Base-by-base conservation (phyloP, 768 basidiomycete species). In the Mycena floridula region DNA sequence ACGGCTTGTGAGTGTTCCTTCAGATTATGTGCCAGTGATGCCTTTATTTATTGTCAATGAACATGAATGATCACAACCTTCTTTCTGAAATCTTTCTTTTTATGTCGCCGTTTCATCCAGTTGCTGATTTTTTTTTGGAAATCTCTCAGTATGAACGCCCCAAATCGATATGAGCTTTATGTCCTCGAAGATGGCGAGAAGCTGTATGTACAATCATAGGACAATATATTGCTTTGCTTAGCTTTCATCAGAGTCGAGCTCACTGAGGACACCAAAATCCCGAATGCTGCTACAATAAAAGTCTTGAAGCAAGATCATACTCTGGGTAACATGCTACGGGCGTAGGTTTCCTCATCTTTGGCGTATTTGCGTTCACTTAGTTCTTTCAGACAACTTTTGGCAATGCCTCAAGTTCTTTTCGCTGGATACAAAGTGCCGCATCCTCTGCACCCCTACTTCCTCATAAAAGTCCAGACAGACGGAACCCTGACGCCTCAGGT, bases 401-500 rank as follows among this genome's bases (percentile, higher is more conserved):
- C 82, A 7, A 86, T 88, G 77, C 85, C 89, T 5, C 74, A 82
- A 52, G 82, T 97, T 52, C 82, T 93, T 49, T 98, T 98, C 60
- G 94, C 94, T 1, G 96, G 96, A 2, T 98, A 98, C 81, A 92
- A 94, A 69, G 91, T 93, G 28, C 95, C 95, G 0, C 96, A 97
- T 57, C 95, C 96, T 1, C 80, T 95, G 18, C 90, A 96, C 51
- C 92, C 94, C 7, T 78, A 93, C 61, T 95, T 98, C 67, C 73
- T 89, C 46, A 79, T 99, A 64, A 97, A 96, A 64, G 80, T 98
- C 44, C 96, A 97, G 66, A 97, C 94, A 2, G 92, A 97, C 63
- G 90, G 92, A 20, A 72, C 79, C 1, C 65, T 82, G 37, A 88
- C 93, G 15, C 92, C 95, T 1, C 77, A 89, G 52, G 79, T 76